A percentile compares a stretch with the other conserved stretches of the same genome.
Conservation (phyloP, 768 basidiomycete genomes). For the Collybiopsis luxurians region DNA sequence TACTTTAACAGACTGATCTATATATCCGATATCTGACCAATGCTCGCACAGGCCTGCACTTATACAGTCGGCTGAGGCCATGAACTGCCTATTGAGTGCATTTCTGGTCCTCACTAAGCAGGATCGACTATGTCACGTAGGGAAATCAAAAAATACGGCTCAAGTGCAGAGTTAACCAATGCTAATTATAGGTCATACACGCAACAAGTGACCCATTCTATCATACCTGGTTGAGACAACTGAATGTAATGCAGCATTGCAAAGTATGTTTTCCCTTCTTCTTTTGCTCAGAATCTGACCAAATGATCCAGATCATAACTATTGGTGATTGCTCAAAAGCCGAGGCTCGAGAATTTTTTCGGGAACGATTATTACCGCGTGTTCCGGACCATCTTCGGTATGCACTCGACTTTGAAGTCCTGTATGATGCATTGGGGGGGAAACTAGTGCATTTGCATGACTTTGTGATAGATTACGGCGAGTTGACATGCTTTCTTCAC, state of each 20-base stretch:
- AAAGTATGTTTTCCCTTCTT: constrained; percentile 41
- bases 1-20: too few species aligned
- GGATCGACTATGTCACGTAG: constrained; percentile 71
- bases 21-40: neutral
- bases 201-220: constrained; percentile 85
- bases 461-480: constrained; percentile 73
- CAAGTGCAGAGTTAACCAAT: too few species aligned
- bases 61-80: constrained; percentile 73
- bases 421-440: constrained; percentile 82
- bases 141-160: too few species aligned
- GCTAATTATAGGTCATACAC: constrained; percentile 65
- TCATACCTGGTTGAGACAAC: constrained; percentile 77
- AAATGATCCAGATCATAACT: constrained; percentile 56
- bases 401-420: constrained; percentile 62
- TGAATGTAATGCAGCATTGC: constrained; percentile 82
- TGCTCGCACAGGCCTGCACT: constrained; percentile 68
- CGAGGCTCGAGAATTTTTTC: constrained; percentile 67
- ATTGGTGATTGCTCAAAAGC: constrained; percentile 76
- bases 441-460: constrained; percentile 84
- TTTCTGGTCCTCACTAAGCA: constrained; percentile 88
- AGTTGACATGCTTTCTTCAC: constrained; percentile 4
- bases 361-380: constrained; percentile 59
- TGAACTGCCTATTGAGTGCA: constrained; percentile 83
- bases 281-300: neutral
- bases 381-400: constrained; percentile 62